phyloP scores from a whole-genome alignment of 768 basidiomycete species.

The Calocera viscosa region DNA sequence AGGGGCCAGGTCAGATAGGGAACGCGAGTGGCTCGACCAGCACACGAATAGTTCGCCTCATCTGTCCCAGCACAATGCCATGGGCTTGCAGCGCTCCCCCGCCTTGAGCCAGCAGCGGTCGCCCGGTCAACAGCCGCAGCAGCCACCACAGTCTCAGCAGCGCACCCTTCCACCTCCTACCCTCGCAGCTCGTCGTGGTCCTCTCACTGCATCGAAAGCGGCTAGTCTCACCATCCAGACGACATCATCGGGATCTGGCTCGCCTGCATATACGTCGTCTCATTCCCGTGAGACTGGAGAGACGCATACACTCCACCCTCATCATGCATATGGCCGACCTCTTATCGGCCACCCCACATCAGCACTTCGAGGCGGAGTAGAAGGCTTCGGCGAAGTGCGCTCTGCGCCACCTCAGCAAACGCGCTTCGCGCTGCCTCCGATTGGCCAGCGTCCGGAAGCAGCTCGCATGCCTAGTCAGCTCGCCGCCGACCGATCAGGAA shows the following conservation, averaged over 20 bases:
- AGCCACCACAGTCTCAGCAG: background rate
- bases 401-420: constrained; percentile 3
- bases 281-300: background rate
- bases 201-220: constrained; percentile 5
- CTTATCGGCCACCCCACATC: background rate
- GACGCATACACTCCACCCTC: background rate
- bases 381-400: background rate
- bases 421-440: background rate
- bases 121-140: background rate
- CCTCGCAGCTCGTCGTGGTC: background rate
- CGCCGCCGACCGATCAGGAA: background rate
- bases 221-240: background rate
- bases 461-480: background rate
- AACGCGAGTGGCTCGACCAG: background rate
- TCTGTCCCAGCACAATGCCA: background rate
- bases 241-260: background rate
- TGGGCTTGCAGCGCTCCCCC: background rate
- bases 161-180: background rate
- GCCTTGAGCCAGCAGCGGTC: background rate
- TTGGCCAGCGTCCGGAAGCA: background rate
- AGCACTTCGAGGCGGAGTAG: background rate
- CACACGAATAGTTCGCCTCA: background rate
- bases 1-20: background rate
- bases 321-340: background rate
- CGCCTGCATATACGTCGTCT: background rate